Percentiles rank a stretch among this genome's conserved stretches.
Evolutionary conservation across 2,329 filamentous ascomycete species (phyloP).

Genomic region (Phialocephala sp.): DNA sequence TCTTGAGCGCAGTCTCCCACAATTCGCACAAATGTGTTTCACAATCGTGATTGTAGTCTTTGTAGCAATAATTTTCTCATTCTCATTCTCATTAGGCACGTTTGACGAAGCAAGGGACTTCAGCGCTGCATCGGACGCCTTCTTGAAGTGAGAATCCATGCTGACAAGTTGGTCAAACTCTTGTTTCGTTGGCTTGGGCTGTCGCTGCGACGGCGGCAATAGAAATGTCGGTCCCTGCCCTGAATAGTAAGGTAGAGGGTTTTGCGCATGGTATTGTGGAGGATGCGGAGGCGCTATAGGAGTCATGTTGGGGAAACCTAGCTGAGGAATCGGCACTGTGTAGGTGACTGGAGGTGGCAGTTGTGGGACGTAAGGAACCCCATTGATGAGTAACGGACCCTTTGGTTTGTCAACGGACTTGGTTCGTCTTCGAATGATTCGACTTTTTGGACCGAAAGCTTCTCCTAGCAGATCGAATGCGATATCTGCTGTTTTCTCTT

Average conservation of each 20-base stretch:
- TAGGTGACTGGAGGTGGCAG: conserved; percentile 7
- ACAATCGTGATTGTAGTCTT: conserved; percentile 42
- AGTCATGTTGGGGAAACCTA: conserved; percentile 11
- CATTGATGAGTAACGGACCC: conserved; percentile 28
- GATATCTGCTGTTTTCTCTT: conserved; percentile 22
- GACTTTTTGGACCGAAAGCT: conserved; percentile 28
- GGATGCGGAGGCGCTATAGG: conserved; percentile 4
- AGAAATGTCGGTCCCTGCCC: conserved; percentile 10
- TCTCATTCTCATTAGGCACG: conserved; percentile 1
- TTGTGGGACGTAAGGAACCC: conserved; percentile 26
- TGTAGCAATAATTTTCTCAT: conserved; percentile 19
- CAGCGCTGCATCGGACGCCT: not conserved
- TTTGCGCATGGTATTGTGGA: conserved; percentile 1
- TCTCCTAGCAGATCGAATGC: conserved; percentile 35
- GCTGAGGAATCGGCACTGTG: conserved; percentile 25
- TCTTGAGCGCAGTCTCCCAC: conserved; percentile 48
- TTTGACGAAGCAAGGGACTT: conserved; percentile 9
- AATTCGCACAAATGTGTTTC: conserved; percentile 52
- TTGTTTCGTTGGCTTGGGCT: conserved; percentile 23
- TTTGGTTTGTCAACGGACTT: conserved; percentile 25
- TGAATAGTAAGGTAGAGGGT: conserved; percentile 5
- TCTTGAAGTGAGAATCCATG: conserved; percentile 33
- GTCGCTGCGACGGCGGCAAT: not conserved
- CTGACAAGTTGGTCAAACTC: conserved; percentile 31
- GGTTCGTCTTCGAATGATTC: conserved; percentile 25